Percentiles rank a stretch among this genome's conserved stretches.
phyloP scores from a whole-genome alignment of 2,329 filamentous ascomycete genomes.

The Colletotrichum sp. region DNA sequence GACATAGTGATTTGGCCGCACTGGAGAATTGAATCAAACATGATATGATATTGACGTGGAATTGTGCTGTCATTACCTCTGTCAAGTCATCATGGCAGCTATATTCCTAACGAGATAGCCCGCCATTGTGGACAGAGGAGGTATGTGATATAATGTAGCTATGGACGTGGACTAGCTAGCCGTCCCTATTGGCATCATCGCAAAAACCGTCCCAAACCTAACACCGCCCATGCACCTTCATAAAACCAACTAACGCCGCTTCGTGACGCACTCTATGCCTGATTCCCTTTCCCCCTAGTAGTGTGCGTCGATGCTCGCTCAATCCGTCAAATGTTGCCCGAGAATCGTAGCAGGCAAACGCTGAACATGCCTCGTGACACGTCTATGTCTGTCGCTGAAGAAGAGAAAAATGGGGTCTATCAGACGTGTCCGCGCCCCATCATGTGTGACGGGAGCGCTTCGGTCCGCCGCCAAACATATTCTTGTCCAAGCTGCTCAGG shows the following conservation, averaged over 20 bases:
- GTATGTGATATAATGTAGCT: conserved; percentile 13
- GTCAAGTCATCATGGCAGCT: background rate
- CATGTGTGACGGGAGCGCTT: conserved; percentile 58
- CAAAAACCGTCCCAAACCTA: conserved; percentile 19
- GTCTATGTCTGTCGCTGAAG: background rate
- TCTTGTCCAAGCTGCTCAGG: conserved; percentile 68
- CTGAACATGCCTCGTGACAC: background rate
- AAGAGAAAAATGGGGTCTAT: background rate
- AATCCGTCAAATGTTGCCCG: conserved; percentile 12
- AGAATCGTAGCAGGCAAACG: conserved; percentile 2
- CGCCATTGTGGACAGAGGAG: background rate
- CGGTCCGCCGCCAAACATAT: conserved; percentile 52
- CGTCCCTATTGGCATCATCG: conserved; percentile 19
- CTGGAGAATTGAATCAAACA: background rate
- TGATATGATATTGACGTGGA: background rate
- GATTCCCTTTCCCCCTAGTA: background rate
- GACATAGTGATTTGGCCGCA: background rate
- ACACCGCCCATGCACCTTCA: conserved; percentile 19
- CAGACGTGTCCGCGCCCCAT: background rate
- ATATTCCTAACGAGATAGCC: background rate
- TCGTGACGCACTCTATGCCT: conserved; percentile 13
- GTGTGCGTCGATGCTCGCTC: conserved; percentile 20
- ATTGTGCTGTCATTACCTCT: background rate
- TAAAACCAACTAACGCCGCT: conserved; percentile 19
- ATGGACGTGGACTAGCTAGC: conserved; percentile 21